Conservation (phyloP, 176 grass and related monocot genomes). For the Dendrocalamus sinicus region DNA sequence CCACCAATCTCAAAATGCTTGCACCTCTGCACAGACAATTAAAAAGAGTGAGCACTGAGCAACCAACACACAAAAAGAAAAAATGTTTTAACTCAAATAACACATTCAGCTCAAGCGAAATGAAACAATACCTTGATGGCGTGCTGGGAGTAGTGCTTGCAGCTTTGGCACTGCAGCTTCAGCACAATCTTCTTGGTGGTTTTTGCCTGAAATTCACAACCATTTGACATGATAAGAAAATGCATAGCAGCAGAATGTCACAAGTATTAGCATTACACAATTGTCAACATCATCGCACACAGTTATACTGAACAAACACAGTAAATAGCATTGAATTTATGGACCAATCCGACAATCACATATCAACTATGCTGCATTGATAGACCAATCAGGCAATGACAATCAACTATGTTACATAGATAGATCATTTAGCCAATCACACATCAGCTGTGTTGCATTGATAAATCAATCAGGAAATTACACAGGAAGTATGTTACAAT, state of each 20-base stretch:
- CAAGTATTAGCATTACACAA: neutral
- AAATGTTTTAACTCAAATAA: neutral
- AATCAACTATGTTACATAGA: neutral
- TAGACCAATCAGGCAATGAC: neutral
- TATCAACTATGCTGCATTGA: neutral
- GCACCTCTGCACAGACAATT: slow-evolving; percentile 61
- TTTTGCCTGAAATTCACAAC: slow-evolving; percentile 66
- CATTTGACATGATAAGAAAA: neutral
- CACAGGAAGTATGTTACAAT: neutral
- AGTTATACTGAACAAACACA: neutral
- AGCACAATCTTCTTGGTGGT: slow-evolving; percentile 96
- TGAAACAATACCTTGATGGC: slow-evolving; percentile 64
- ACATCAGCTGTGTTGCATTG: neutral
- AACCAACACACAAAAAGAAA: neutral
- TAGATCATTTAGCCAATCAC: neutral
- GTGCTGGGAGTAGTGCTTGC: slow-evolving; percentile 88
- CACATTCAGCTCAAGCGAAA: neutral
- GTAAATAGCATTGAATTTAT: neutral
- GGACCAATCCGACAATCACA: neutral
- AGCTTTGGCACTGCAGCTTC: slow-evolving; percentile 92
- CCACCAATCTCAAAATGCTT: slow-evolving; percentile 98
- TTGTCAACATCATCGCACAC: no score
- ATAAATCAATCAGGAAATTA: neutral
- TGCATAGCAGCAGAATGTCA: neutral
- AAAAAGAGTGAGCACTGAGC: slow-evolving; percentile 27